Evolutionary conservation across 2,329 filamentous ascomycete genomes (phyloP), one percentile per base, ranked within the genome.

Genomic region (Colletotrichum chlorophyti): DNA sequence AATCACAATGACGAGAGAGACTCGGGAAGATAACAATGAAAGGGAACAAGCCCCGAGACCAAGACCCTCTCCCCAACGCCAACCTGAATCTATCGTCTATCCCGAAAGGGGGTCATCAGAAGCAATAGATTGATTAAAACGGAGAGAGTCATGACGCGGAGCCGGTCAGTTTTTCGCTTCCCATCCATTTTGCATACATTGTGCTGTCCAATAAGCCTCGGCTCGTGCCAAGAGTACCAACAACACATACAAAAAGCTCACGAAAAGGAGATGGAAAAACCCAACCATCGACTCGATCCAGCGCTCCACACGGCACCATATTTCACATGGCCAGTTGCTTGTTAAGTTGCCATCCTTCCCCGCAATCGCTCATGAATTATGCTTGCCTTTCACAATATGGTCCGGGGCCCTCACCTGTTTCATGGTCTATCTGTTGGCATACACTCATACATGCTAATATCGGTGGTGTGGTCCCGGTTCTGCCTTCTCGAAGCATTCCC

Each of bases 401-500:
- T 35, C 12, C 12, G 29, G 26, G 46, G n/a, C n/a, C n/a, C n/a
- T 41, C 38, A 37, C 34, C 34, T 37, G n/a, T 37, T 17, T 17
- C 34, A 37, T 15, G 34, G n/a, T n/a, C n/a, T n/a, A n/a, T n/a
- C n/a, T n/a, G n/a, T n/a, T n/a, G n/a, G n/a, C n/a, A n/a, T n/a
- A n/a, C n/a, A n/a, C n/a, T n/a, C n/a, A n/a, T n/a, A n/a, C n/a
- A n/a, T n/a, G n/a, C n/a, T n/a, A n/a, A n/a, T n/a, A n/a, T n/a
- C n/a, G n/a, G n/a, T n/a, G n/a, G n/a, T n/a, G n/a, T n/a, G n/a
- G n/a, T n/a, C 42, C 57, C 57, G 45, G 49, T 60, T 60, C 57
- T 57, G 55, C 51, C 57, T 59, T 60, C 57, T 47, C 46, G 57
- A 60, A 60, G 47, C 57, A 27, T 23, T n/a, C n/a, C n/a, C 34